Conservation (phyloP, 805 yeast species). For the Clavispora vitiphila region DNA sequence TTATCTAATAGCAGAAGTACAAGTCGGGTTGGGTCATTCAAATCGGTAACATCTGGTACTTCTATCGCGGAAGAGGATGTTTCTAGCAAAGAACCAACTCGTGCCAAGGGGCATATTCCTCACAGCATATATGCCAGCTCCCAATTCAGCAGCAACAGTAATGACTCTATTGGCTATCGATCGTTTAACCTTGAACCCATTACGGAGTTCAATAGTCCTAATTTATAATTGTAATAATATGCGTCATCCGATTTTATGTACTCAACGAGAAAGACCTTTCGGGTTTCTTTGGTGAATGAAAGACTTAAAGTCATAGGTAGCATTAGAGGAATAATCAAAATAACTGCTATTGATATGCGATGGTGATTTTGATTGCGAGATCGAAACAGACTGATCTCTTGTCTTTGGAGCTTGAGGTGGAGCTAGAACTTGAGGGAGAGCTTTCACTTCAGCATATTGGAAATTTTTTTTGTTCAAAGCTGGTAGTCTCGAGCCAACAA, state of each 20-base stretch:
- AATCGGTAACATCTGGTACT: conserved; percentile 25
- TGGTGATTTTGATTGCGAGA: neutral
- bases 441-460: neutral
- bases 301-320: conserved; percentile 33
- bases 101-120: neutral
- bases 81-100: conserved; percentile 5
- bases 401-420: neutral
- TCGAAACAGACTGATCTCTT: neutral
- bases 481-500: neutral
- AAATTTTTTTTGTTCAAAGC: neutral
- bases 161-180: conserved; percentile 9
- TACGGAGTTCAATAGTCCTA: conserved; percentile 17
- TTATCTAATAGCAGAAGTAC: conserved; percentile 16
- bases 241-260: neutral
- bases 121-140: neutral
- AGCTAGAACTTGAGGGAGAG: neutral
- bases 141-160: conserved; percentile 5
- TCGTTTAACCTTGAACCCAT: conserved; percentile 18
- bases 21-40: conserved; percentile 26
- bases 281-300: conserved; percentile 27
- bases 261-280: neutral
- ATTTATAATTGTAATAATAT: neutral
- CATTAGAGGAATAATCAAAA: conserved; percentile 30
- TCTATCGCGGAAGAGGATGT: conserved; percentile 20
- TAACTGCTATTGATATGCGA: conserved; percentile 18